Conservation (phyloP, 129 eudicot species). For the Artemisia argyi region DNA sequence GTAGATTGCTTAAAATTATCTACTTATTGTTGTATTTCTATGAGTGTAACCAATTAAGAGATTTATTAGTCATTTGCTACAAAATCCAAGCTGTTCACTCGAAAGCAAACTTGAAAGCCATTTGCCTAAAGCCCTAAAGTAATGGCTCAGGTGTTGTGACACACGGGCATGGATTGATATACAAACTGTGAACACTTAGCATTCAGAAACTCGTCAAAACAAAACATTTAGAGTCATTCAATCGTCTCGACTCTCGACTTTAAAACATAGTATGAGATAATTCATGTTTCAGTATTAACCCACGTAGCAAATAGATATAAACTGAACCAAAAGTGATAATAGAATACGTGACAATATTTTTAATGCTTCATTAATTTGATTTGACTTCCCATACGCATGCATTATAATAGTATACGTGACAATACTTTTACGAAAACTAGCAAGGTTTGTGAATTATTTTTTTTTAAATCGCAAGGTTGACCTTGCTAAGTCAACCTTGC, state of each 20-base stretch:
- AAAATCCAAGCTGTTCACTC: neutral
- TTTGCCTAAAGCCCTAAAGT: no score
- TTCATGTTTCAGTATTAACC: no score
- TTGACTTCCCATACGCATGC: conserved; percentile 70
- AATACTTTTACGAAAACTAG: conserved; percentile 15
- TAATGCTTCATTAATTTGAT: conserved; percentile 59
- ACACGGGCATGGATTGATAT: neutral
- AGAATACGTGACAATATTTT: conserved; percentile 35
- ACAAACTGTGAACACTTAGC: no score
- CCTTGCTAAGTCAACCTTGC: no score
- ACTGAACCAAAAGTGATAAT: no score
- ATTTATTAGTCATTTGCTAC: neutral
- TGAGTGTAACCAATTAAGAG: neutral
- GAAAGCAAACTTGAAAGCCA: neutral
- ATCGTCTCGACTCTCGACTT: no score
- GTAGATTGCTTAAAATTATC: neutral
- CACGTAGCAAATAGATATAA: no score
- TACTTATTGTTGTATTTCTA: conserved; percentile 7
- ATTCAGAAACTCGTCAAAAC: no score
- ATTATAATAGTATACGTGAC: conserved; percentile 69
- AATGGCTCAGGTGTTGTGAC: neutral
- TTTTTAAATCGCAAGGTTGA: no score
- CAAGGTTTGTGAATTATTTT: no score
- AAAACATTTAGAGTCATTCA: no score
- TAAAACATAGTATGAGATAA: no score